A percentile compares a stretch with the other conserved stretches of the same genome.
Conservation (phyloP, 2,329 filamentous ascomycete genomes). For the Stagonosporopsis vannaccii region DNA sequence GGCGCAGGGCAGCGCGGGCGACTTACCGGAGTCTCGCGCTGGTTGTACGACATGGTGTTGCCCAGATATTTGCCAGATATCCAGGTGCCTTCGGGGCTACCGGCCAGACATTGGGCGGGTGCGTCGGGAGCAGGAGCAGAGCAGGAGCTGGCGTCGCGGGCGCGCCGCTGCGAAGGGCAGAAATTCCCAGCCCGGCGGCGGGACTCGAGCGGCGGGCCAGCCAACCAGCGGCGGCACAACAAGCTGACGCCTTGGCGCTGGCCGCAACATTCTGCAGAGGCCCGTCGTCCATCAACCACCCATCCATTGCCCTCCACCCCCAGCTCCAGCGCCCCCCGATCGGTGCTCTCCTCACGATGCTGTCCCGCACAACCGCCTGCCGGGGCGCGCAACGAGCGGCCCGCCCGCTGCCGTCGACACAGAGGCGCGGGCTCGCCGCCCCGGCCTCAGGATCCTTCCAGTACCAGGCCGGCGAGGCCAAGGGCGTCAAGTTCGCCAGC, state of each 20-base stretch:
- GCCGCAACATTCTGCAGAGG: constrained; percentile 13
- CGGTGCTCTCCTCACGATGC: constrained; percentile 61
- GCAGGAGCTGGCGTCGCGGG: too few species aligned
- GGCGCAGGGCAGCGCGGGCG: constrained; percentile 5
- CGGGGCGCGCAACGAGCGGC: constrained; percentile 69
- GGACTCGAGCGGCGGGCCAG: neutral
- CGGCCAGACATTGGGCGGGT: constrained; percentile 44
- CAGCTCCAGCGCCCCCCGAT: constrained; percentile 54
- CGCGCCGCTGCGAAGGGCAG: constrained; percentile 5
- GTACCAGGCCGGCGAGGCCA: constrained; percentile 86
- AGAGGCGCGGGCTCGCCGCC: constrained; percentile 69
- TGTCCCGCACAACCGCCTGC: constrained; percentile 71
- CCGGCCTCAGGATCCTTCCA: constrained; percentile 78
- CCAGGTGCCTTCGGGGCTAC: too few species aligned
- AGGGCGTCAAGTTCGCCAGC: constrained; percentile 90
- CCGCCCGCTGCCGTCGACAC: constrained; percentile 61
- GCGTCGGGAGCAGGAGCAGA: too few species aligned
- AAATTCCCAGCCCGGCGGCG: constrained; percentile 9
- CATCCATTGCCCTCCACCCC: constrained; percentile 58
- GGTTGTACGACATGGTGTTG: constrained; percentile 44
- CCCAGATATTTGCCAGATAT: too few species aligned
- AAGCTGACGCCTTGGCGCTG: constrained; percentile 17
- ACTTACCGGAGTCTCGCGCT: constrained; percentile 49
- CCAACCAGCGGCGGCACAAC: constrained; percentile 7
- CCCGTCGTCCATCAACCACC: constrained; percentile 19